phyloP scores from a whole-genome alignment of 352 stramenopile genomes.

The Pythium scleroteichum region DNA sequence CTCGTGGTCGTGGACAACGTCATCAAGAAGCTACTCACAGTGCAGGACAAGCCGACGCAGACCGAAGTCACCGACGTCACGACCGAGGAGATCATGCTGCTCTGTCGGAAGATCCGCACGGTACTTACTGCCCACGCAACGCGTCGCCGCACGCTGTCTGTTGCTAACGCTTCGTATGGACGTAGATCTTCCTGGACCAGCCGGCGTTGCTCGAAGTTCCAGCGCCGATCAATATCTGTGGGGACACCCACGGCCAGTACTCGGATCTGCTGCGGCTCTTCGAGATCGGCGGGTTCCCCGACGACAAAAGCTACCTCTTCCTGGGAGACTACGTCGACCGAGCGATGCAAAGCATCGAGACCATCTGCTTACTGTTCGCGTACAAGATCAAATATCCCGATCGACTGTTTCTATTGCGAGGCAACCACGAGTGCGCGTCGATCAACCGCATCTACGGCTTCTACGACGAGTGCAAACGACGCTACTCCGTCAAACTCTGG shows the following conservation, averaged over 20 bases:
- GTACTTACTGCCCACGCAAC: conserved; percentile 27
- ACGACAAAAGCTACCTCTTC: conserved; percentile 63
- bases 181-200: conserved; percentile 90
- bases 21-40: conserved; percentile 71
- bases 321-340: conserved; percentile 93
- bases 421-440: conserved; percentile 98
- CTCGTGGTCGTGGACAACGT: conserved; percentile 61
- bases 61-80: conserved; percentile 81
- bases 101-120: conserved; percentile 77
- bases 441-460: conserved; percentile 99
- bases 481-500: conserved; percentile 94
- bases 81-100: conserved; percentile 71
- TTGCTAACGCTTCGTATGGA: not conserved
- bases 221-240: conserved; percentile 96
- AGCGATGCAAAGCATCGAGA: conserved; percentile 97
- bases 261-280: conserved; percentile 98
- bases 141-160: not conserved
- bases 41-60: conserved; percentile 75
- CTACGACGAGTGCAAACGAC: conserved; percentile 98
- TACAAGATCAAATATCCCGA: conserved; percentile 99
- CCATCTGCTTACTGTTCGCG: conserved; percentile 96
- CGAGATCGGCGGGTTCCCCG: conserved; percentile 89
- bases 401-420: conserved; percentile 97
- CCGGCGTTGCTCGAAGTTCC: conserved; percentile 94
- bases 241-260: conserved; percentile 98